Base-by-base conservation (phyloP, 352 stramenopile species). In the Phytophthora fragariae region DNA sequence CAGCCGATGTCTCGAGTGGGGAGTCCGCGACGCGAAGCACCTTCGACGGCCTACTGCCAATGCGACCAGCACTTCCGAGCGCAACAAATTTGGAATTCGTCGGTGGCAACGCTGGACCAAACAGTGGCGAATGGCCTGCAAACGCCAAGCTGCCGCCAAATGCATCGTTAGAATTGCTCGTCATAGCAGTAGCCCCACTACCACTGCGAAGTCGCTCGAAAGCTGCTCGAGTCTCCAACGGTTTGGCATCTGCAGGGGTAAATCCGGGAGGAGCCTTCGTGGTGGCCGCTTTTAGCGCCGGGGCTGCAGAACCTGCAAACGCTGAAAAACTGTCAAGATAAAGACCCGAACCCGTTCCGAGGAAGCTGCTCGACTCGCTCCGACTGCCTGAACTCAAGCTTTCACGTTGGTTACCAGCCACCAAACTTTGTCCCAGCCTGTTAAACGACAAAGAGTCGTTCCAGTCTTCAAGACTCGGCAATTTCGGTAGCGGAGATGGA, bases 221-320 rank as follows among this genome's bases (percentile, higher is more conserved):
- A 19, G 84, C 84, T 33, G 75, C 82, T 29, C 73, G 77, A 2
- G 82, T 73, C 35, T 85, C 82, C 49, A 79, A 29, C 1, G 86
- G 86, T 17, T 88, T 82, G 3, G 86, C 86, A 61, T 93, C 86
- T 0, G 79, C 84, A 2, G 86, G 58, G 1, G 84, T 84, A 71
- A 93, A 93, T 24, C 86, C 86, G 21, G 86, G 86, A 19, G 84
- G 81, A 1, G 79, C 77, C 19, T 86, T 75, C 63, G 80, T 57
- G 33, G 69, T 29, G 33, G 27, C 39, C 17, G 47, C 5, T 55
- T 33, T 63, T 29, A 59, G n/a, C 39, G 10, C 37, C 29, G 54
- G 33, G 17, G 37, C 27, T n/a, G 56, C 29, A n/a, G 61, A 21
- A 14, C 64, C 8, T 31, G 31, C 44, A 60, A 74, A 77, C 9